Evolutionary conservation across 257 asterid species (phyloP), one percentile per base, ranked within the genome.

Genomic region (Linderniella brevidens): DNA sequence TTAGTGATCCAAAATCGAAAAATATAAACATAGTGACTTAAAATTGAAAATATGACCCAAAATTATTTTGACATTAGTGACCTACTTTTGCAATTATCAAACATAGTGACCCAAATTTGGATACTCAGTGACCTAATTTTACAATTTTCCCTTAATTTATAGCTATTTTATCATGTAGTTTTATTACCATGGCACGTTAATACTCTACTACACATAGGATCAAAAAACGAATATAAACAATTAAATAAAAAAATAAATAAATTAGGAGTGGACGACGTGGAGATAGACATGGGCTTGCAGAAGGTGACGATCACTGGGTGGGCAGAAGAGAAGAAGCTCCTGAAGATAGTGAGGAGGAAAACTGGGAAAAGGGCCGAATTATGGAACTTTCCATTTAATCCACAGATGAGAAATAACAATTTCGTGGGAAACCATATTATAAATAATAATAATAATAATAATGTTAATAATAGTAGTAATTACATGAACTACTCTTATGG

Each of bases 221-320:
- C 14, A 9, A 12, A n/a, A 13, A 13, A 8, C n/a, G 3, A 1
- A 8, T 17, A 15, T 42, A 42, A 12, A 9, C 3, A 9, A 25
- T 17, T 0, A 17, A 45, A 15, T 45, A 45, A 7, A 17, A 13
- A 15, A 45, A 13, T 38, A 38, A 45, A 45, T 17, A 11, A 16
- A 16, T 47, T 49, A 83, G 93, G 95, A 48, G 82, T 83, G 20
- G 82, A 72, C 20, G 64, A 37, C n/a, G 64, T 83, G 55, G 95
- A 83, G 32, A 80, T 80, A 61, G 93, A 80, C 66, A 75, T 79
- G 86, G 63, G 63, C 1, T 18, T 80, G 65, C 93, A 84, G 43
- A 84, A 80, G 44, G 95, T 83, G 19, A 80, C 81, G 0, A 90
- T 77, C 1, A 72, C 76, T 0, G 95, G 95, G 17, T 72, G 60